Percentiles rank a stretch among this genome's conserved stretches.
Conservation (phyloP, 139 green algal genomes). For the Parachlorella kessleri region DNA sequence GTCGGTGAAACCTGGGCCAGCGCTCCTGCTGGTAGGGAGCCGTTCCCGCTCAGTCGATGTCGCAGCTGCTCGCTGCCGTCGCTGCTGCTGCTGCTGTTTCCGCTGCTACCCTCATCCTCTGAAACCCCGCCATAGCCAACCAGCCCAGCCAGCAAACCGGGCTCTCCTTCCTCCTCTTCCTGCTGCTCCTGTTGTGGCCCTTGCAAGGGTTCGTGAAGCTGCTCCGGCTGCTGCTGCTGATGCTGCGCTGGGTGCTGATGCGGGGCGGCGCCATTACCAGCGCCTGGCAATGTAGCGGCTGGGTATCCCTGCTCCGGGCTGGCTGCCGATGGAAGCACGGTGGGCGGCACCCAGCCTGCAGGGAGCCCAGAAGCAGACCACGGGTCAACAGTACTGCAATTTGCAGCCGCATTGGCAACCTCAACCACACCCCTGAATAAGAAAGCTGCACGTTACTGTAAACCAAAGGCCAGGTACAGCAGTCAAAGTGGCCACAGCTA, state of each 20-base stretch:
- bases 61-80: not conserved
- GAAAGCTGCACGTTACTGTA: no score
- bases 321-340: no score
- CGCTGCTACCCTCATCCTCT: not conserved
- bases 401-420: no score
- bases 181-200: not conserved
- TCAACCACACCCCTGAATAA: no score
- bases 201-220: not conserved
- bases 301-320: no score
- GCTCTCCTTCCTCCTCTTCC: not conserved
- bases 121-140: not conserved
- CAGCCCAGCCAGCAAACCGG: not conserved
- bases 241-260: not conserved
- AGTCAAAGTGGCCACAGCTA: no score
- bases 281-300: not conserved
- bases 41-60: not conserved
- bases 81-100: not conserved
- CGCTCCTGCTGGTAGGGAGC: no score
- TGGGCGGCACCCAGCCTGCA: slow-evolving; percentile 27
- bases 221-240: not conserved
- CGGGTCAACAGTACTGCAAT: no score
- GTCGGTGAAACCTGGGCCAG: no score
- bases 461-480: no score
- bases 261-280: not conserved
- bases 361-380: no score